Conservation (phyloP, 192 early-diverging fungal genomes). For the Umbelopsis sp. region DNA sequence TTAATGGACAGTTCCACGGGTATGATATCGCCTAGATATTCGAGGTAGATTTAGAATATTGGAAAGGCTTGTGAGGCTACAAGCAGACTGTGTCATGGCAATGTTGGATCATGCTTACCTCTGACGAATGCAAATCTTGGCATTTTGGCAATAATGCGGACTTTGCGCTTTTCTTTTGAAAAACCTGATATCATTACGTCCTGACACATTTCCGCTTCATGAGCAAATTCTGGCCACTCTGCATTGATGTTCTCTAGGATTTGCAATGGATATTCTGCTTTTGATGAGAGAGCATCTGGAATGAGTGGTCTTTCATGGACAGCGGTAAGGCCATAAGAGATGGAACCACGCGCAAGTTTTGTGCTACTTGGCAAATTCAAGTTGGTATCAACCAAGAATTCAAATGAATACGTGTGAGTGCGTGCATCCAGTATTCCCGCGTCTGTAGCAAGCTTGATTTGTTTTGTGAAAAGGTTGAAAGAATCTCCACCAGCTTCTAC, state of each 20-base stretch:
- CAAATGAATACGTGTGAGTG: slow-evolving; percentile 33
- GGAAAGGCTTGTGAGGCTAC: neutral
- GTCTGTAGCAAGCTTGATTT: slow-evolving; percentile 17
- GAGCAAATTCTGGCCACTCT: slow-evolving; percentile 2
- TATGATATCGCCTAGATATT: slow-evolving; percentile 24
- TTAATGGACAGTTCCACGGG: slow-evolving; percentile 22
- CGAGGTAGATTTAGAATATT: neutral
- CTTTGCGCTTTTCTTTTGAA: neutral
- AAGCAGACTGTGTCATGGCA: neutral
- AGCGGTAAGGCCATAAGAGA: slow-evolving; percentile 21
- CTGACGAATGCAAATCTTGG: slow-evolving; percentile 6
- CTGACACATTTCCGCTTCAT: slow-evolving; percentile 15
- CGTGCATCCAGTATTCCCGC: slow-evolving; percentile 25
- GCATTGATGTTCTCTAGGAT: slow-evolving; percentile 37
- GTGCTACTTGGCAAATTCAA: slow-evolving; percentile 34
- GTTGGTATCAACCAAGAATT: slow-evolving; percentile 34
- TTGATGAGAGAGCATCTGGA: slow-evolving; percentile 28
- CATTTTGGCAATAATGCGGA: slow-evolving; percentile 4
- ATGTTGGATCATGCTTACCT: neutral
- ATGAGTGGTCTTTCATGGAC: slow-evolving; percentile 35
- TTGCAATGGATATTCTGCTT: slow-evolving; percentile 28
- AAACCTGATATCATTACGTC: neutral
- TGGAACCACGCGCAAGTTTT: slow-evolving; percentile 18
- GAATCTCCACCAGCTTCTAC: slow-evolving; percentile 33
- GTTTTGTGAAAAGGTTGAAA: slow-evolving; percentile 28